Base-by-base conservation (phyloP, 257 asterid genomes). In the Scutellaria barbata region DNA sequence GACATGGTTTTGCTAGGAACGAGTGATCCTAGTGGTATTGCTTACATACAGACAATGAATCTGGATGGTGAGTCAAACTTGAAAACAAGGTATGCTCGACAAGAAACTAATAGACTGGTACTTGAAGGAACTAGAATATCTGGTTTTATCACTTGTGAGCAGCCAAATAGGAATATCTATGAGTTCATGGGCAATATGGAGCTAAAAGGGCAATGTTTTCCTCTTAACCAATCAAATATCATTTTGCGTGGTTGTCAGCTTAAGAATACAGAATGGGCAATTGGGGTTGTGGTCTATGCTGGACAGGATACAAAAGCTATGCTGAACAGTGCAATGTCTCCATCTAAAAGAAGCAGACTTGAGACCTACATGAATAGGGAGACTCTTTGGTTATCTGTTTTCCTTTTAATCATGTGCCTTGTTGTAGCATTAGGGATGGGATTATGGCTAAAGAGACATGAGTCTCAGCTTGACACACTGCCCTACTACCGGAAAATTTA, bases 41-140 rank as follows among this genome's bases (percentile, higher is more conserved):
- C 99, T 71, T 95, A 95, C 82, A 92, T 95, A 75, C 96, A 91
- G 86, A 95, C 99, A 7, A 95, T 92, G 98, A 95, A 95, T 81
- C 80, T 95, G 84, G 99, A 95, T 65, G 99, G 99, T 0, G 99
- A 95, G 81, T 95, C 99, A 69, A 95, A 95, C 87, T 81, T 95
- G 88, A 95, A 95, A 77, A 95, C 99, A 45, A 85, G 99, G 87
- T 95, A 91, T 84, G 99, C 99, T 54, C 86, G 98, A 84, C 99
- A 95, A 83, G 99, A 95, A 89, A 91, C 98, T 43, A 85, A 74
- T 72, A 83, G 82, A 69, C 73, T 95, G 63, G 84, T 83, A 65
- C 80, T 82, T 63, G 93, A 85, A 81, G 99, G 82, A 80, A 76
- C 74, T 30, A 71, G 68, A 59, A 42, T 88, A 77, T 83, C 94